phyloP scores from a whole-genome alignment of 306 rosid species.

The Castanopsis chinensis region DNA sequence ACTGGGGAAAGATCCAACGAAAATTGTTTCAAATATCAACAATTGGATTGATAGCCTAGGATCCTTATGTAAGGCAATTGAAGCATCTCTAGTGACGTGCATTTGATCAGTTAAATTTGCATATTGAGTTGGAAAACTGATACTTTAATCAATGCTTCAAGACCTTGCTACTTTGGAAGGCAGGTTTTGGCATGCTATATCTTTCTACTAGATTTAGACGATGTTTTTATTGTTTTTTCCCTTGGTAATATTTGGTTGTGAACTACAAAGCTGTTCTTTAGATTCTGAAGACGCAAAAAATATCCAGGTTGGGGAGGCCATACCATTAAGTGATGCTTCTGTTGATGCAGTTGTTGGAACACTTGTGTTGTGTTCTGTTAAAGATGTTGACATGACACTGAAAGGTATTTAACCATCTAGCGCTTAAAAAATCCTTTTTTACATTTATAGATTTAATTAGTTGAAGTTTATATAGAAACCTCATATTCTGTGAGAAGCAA shows the following conservation, averaged over 20 bases:
- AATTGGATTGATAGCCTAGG: background rate
- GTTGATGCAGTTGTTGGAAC: slow-evolving; percentile 96
- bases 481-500: background rate
- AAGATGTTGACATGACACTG: slow-evolving; percentile 65
- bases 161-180: background rate
- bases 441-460: slow-evolving; percentile 1
- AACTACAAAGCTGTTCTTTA: slow-evolving; percentile 17
- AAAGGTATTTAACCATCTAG: slow-evolving; percentile 45
- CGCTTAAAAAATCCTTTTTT: slow-evolving; percentile 1
- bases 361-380: slow-evolving; percentile 83
- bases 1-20: background rate
- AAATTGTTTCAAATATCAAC: background rate
- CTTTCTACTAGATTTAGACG: background rate
- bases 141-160: background rate
- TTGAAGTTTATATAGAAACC: background rate
- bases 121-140: background rate
- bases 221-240: background rate
- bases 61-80: background rate
- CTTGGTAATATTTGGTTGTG: background rate
- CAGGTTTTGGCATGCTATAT: background rate
- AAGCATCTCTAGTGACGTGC: background rate
- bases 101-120: background rate
- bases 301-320: slow-evolving; percentile 77
- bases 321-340: slow-evolving; percentile 84
- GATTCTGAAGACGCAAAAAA: slow-evolving; percentile 10